Percentiles rank a stretch among this genome's conserved stretches.
Conservation (phyloP, 2,329 filamentous ascomycete genomes). For the Chaetomium strumarium region DNA sequence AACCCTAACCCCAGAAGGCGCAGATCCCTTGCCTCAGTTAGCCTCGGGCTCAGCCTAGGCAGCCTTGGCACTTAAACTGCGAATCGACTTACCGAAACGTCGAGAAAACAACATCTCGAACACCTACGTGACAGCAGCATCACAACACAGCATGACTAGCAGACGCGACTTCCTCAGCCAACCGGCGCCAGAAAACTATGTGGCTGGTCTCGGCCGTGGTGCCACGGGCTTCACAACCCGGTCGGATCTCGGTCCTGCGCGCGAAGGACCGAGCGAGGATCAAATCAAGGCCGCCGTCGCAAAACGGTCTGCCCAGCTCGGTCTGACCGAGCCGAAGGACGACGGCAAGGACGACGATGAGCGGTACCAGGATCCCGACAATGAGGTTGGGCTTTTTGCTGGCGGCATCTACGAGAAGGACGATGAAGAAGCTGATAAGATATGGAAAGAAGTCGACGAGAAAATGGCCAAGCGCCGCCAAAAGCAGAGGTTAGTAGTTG, state of each 20-base stretch:
- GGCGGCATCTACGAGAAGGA: constrained; percentile 95
- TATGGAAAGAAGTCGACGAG: constrained; percentile 93
- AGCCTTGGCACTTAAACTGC: not conserved
- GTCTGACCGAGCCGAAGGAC: constrained; percentile 46
- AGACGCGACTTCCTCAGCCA: constrained; percentile 86
- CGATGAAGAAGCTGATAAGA: constrained; percentile 93
- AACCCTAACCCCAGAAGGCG: no score
- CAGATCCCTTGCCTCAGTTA: no score
- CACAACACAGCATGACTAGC: constrained; percentile 39
- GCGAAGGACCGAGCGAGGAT: constrained; percentile 93
- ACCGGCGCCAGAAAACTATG: constrained; percentile 79
- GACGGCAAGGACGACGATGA: constrained; percentile 71
- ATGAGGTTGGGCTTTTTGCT: constrained; percentile 91
- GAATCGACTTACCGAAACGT: not conserved
- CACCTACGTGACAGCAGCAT: not conserved
- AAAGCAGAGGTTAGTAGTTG: constrained; percentile 69
- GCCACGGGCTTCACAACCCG: constrained; percentile 97
- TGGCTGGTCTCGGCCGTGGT: constrained; percentile 93
- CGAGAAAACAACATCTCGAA: not conserved
- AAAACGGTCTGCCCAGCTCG: constrained; percentile 83
- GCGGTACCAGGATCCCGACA: constrained; percentile 92
- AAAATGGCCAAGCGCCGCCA: constrained; percentile 90
- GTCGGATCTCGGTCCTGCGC: constrained; percentile 89
- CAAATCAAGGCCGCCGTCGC: constrained; percentile 97
- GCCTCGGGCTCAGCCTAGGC: not conserved